Conservation (phyloP, 208 protist genomes). For the Sergeia podlipaevii region DNA sequence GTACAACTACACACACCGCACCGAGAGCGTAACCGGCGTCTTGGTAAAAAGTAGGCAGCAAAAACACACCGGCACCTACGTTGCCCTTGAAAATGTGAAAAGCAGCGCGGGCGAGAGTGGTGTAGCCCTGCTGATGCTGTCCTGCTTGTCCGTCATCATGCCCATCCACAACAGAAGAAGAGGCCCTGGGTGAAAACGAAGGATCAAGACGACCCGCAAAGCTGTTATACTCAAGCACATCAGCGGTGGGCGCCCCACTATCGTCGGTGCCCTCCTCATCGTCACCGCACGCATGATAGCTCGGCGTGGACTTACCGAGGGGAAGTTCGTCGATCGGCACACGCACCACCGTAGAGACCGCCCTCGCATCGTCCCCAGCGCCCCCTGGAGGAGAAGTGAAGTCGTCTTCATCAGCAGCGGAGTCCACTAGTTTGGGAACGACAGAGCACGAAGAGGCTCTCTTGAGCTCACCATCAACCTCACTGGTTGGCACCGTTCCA, state of each 20-base stretch:
- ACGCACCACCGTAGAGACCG: too few species aligned
- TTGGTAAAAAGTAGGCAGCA: constrained; percentile 75
- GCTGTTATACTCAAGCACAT: constrained; percentile 26
- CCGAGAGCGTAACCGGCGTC: constrained; percentile 65
- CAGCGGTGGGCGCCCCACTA: too few species aligned
- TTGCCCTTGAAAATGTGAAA: constrained; percentile 91
- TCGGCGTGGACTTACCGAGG: too few species aligned
- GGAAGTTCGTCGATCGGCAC: too few species aligned
- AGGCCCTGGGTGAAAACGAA: constrained; percentile 21
- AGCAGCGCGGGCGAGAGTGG: constrained; percentile 41
- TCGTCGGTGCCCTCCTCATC: too few species aligned
- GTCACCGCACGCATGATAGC: too few species aligned
- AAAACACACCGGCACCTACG: constrained; percentile 78
- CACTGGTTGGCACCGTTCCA: too few species aligned
- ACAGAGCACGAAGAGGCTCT: too few species aligned
- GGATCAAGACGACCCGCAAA: constrained; percentile 37
- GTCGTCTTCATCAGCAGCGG: too few species aligned
- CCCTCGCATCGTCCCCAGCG: too few species aligned
- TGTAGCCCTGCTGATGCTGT: constrained; percentile 22
- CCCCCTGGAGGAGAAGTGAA: too few species aligned
- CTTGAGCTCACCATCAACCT: too few species aligned
- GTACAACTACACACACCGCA: constrained; percentile 24
- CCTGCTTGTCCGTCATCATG: neutral
- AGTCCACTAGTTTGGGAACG: neutral
- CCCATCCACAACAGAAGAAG: neutral